Evolutionary conservation across 805 yeast genomes (phyloP).

Genomic region (Saccharomycopsis javanensis): DNA sequence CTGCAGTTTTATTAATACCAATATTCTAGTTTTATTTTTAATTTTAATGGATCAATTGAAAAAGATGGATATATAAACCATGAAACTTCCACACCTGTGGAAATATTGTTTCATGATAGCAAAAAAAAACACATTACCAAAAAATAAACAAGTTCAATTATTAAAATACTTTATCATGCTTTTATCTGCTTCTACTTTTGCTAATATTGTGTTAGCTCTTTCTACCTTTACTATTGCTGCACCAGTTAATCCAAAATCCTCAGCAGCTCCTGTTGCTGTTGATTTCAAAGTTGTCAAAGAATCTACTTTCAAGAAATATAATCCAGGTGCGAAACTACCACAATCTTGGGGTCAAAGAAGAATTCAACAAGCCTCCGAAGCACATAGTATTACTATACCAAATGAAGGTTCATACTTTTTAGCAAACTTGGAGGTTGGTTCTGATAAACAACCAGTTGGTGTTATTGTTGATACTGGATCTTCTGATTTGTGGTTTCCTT

Average conservation of each 20-base stretch:
- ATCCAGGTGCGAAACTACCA: conserved; percentile 2
- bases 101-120: not conserved
- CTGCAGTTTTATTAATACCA: not conserved
- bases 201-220: conserved; percentile 1
- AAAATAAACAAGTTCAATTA: not conserved
- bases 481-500: conserved; percentile 18
- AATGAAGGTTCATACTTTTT: conserved; percentile 13
- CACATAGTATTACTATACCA: conserved; percentile 14
- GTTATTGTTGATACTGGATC: conserved; percentile 27
- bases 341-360: conserved; percentile 6
- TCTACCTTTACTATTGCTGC: conserved; percentile 4
- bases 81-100: no score
- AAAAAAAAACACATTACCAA: not conserved
- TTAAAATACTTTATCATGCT: not conserved
- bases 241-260: conserved; percentile 1
- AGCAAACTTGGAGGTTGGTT: conserved; percentile 21
- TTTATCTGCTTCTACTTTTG: not conserved
- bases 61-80: no score
- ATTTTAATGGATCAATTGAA: no score
- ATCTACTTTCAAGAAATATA: not conserved
- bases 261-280: conserved; percentile 7
- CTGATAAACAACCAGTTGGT: conserved; percentile 21
- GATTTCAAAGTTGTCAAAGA: conserved; percentile 11
- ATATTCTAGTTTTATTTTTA: no score
- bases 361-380: not conserved